These are phyloP conservation scores for Aureobasidium pullulans DNA, from an alignment of 2,329 filamentous ascomycete genomes.

Conservation along the genomic window DNA sequence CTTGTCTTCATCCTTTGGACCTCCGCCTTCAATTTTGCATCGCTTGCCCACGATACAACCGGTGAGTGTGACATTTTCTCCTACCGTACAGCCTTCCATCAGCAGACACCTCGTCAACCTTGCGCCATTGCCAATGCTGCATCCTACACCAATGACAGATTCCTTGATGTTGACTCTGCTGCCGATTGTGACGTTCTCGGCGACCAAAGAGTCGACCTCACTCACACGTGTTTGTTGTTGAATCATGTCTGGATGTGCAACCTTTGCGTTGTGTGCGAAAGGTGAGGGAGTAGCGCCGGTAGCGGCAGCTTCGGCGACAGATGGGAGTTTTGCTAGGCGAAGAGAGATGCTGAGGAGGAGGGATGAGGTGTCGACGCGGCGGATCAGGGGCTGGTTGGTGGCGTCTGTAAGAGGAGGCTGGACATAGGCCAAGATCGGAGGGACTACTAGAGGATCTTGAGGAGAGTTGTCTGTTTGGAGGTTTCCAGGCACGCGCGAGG, in stretches of 20 bases:
- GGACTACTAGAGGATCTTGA: slow-evolving; percentile 44
- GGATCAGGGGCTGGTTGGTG: slow-evolving; percentile 54
- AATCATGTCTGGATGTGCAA: slow-evolving; percentile 76
- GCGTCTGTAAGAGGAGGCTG: slow-evolving; percentile 47
- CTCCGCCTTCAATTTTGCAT: slow-evolving; percentile 74
- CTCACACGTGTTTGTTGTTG: slow-evolving; percentile 76
- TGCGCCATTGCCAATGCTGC: slow-evolving; percentile 77
- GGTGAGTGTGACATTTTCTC: slow-evolving; percentile 75
- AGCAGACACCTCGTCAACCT: slow-evolving; percentile 80
- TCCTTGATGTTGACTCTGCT: slow-evolving; percentile 91
- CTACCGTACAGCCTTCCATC: slow-evolving; percentile 86
- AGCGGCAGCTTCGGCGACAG: slow-evolving; percentile 53
- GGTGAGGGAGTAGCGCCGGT: slow-evolving; percentile 51
- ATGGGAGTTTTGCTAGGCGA: slow-evolving; percentile 76
- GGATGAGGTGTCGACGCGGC: slow-evolving; percentile 80
- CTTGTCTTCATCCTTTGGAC: slow-evolving; percentile 36
- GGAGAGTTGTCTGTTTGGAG: slow-evolving; percentile 11
- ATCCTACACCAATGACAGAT: slow-evolving; percentile 78
- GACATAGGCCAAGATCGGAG: slow-evolving; percentile 74
- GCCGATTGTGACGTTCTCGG: slow-evolving; percentile 80
- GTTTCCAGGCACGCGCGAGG: slow-evolving; percentile 15
- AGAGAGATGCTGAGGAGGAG: slow-evolving; percentile 76
- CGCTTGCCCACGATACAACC: slow-evolving; percentile 79
- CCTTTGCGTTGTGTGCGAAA: slow-evolving; percentile 70
- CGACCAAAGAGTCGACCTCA: slow-evolving; percentile 72